Conservation (phyloP, 2,329 filamentous ascomycete species). For the Colletotrichum orchidophilum region DNA sequence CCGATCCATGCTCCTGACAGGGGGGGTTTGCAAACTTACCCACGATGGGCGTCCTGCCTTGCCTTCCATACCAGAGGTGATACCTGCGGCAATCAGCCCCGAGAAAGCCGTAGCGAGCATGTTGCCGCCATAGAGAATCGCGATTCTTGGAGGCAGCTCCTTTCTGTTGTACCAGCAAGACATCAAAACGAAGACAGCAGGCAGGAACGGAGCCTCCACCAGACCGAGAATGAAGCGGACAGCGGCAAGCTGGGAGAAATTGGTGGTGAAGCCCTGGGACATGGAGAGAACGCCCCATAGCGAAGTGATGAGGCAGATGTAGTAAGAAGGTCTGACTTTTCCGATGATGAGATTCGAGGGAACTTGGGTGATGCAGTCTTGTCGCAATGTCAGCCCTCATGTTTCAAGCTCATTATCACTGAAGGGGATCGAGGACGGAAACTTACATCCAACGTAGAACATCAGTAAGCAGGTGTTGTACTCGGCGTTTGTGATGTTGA, state of each 20-base stretch:
- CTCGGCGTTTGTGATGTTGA: conserved; percentile 61
- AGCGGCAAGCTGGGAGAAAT: conserved; percentile 18
- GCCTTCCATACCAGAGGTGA: conserved; percentile 64
- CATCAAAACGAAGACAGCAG: conserved; percentile 59
- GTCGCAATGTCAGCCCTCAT: background rate
- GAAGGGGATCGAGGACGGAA: too few relatives aligned
- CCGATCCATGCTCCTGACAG: conserved; percentile 9
- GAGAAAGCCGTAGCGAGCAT: conserved; percentile 76
- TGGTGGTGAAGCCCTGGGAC: conserved; percentile 12
- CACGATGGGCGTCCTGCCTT: conserved; percentile 18
- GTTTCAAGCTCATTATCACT: too few relatives aligned
- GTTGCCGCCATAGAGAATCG: conserved; percentile 66
- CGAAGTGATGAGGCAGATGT: conserved; percentile 17
- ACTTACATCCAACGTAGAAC: conserved; percentile 17
- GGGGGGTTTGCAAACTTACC: conserved; percentile 1
- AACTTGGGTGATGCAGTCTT: conserved; percentile 14
- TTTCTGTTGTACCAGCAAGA: conserved; percentile 72
- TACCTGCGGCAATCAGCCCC: conserved; percentile 70
- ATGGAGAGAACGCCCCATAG: conserved; percentile 18
- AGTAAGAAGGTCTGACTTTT: conserved; percentile 9
- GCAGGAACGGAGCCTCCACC: conserved; percentile 61
- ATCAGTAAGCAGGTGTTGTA: conserved; percentile 55
- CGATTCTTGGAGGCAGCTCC: conserved; percentile 70
- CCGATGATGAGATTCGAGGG: conserved; percentile 24
- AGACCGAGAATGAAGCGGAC: conserved; percentile 61